Conservation (phyloP, 192 early-diverging fungal genomes). For the Coemansia nantahalensis region DNA sequence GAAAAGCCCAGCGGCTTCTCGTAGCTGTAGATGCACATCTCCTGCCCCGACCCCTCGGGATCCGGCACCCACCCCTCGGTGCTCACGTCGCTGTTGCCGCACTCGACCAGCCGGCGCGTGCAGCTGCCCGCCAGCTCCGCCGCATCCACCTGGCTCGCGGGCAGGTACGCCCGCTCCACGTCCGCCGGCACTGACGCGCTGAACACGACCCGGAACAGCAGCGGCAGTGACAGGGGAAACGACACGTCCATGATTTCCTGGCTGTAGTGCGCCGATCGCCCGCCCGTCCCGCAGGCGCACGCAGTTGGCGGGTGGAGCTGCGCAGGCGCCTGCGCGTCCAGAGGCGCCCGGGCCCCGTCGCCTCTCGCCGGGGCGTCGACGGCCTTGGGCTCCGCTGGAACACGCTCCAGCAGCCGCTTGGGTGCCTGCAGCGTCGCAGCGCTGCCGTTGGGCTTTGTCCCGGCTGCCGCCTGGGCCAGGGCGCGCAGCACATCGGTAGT, state of each 20-base stretch:
- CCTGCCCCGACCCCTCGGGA: slow-evolving; percentile 15
- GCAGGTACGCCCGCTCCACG: slow-evolving; percentile 21
- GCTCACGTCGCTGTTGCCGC: slow-evolving; percentile 37
- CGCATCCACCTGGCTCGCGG: slow-evolving; percentile 12
- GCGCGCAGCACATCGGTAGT: not conserved
- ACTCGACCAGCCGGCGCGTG: slow-evolving; percentile 33
- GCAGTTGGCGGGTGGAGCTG: slow-evolving; percentile 45
- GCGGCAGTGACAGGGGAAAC: slow-evolving; percentile 47
- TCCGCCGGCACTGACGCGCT: slow-evolving; percentile 26
- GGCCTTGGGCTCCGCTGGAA: slow-evolving; percentile 35
- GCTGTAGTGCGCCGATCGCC: slow-evolving; percentile 40
- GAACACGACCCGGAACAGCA: slow-evolving; percentile 49
- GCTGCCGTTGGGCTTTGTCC: no score
- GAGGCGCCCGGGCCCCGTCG: no score
- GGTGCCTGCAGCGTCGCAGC: no score
- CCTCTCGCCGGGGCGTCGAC: no score
- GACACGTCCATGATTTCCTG: slow-evolving; percentile 39
- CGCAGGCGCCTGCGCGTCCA: not conserved
- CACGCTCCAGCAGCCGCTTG: slow-evolving; percentile 22
- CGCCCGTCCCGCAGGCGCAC: slow-evolving; percentile 43
- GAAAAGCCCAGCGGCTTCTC: slow-evolving; percentile 50
- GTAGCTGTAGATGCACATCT: slow-evolving; percentile 48
- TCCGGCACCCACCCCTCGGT: slow-evolving; percentile 51
- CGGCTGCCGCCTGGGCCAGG: no score
- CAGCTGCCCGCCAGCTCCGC: slow-evolving; percentile 33